Evolutionary conservation across 371 early-diverging fungal species (phyloP), one percentile per base, ranked within the genome.

Genomic region (Spraguea lophii): DNA sequence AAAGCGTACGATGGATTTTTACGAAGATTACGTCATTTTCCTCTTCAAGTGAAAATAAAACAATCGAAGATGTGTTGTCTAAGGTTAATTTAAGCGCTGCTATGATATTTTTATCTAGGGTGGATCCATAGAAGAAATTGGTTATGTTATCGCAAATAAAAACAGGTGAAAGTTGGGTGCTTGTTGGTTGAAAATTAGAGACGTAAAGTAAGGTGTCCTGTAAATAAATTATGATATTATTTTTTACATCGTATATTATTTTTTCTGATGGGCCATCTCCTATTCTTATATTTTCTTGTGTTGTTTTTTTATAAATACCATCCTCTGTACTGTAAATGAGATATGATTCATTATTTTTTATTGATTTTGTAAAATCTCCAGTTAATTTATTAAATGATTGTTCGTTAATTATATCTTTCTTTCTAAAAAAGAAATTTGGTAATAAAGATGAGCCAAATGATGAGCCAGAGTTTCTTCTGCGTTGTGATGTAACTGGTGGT

Each of bases 121-220:
- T 46, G 19, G 23, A 26, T n/a, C 62, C 59, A 49, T 56, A 56
- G 34, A 59, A 62, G 24, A 66, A 57, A 30, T 45, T 43, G 0
- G n/a, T n/a, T n/a, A n/a, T n/a, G n/a, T n/a, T 37, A 9, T 45
- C 24, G n/a, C 48, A 47, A 9, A 65, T 35, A 13, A 25, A 13
- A 20, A 35, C 30, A 7, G 35, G 35, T 10, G 54, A 27, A 0
- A 65, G 20, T 7, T 22, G n/a, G 13, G 36, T 32, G n/a, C 32
- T 48, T 15, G 23, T 34, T 25, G 26, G n/a, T 37, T 58, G 41
- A 37, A 58, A 59, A 3, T 35, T 30, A 7, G 50, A 13, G 1
- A 57, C 34, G 24, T 48, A 49, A 1, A 67, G 43, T 15, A 20
- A 25, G 10, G 17, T 17, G 1, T 36, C 50, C 9, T 22, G 22